These are phyloP conservation scores for Protea cynaroides DNA, from an alignment of 164 flowering plant genomes.

Conservation along the genomic window DNA sequence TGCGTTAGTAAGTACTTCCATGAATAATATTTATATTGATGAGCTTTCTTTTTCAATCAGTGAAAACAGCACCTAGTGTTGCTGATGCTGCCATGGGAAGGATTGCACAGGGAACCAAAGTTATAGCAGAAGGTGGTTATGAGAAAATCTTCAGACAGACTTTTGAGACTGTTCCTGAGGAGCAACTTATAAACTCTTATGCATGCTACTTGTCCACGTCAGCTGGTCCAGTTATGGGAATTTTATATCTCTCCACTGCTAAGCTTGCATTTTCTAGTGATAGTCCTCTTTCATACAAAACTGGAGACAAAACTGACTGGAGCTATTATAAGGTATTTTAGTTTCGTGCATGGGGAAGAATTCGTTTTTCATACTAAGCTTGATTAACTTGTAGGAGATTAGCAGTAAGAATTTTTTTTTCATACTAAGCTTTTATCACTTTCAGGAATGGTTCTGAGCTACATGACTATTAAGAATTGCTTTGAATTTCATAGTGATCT, in stretches of 20 bases:
- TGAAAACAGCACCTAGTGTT: slow-evolving; percentile 78
- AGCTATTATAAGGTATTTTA: slow-evolving; percentile 65
- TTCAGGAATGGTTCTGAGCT: too few relatives aligned
- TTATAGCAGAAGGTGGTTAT: slow-evolving; percentile 83
- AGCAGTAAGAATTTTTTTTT: neutral
- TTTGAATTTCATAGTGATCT: neutral
- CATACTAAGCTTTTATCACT: neutral
- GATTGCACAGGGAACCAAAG: slow-evolving; percentile 80
- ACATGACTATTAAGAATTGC: neutral
- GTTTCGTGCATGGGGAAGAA: neutral
- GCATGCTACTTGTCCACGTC: slow-evolving; percentile 85
- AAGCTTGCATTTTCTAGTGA: slow-evolving; percentile 82
- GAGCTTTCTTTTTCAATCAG: slow-evolving; percentile 20
- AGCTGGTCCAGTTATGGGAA: slow-evolving; percentile 83
- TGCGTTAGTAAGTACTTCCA: neutral
- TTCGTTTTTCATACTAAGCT: too few relatives aligned
- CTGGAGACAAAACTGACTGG: slow-evolving; percentile 55
- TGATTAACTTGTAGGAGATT: too few relatives aligned
- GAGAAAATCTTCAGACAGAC: slow-evolving; percentile 69
- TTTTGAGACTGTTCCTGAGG: slow-evolving; percentile 71
- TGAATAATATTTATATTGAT: slow-evolving; percentile 2
- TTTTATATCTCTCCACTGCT: slow-evolving; percentile 62
- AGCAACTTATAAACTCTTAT: slow-evolving; percentile 54
- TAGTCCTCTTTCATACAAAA: slow-evolving; percentile 69
- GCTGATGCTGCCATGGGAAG: slow-evolving; percentile 86